Evolutionary conservation across 148 eudicot genomes (phyloP).

Genomic region (Cornus suecica): DNA sequence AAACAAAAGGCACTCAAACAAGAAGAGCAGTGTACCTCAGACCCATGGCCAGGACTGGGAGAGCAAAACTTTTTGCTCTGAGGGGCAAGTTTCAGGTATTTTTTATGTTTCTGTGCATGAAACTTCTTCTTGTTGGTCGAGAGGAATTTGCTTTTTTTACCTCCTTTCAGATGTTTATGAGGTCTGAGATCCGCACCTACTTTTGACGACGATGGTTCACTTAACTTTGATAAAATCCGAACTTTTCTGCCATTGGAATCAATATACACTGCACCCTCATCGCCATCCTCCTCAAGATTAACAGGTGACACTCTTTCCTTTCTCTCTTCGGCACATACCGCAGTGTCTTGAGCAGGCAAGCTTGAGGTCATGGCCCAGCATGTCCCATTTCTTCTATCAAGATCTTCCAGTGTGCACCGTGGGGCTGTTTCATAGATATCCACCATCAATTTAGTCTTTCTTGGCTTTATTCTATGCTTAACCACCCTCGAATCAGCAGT

Average conservation of each 20-base stretch:
- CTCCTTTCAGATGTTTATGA: slow-evolving; percentile 35
- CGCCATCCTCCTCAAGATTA: slow-evolving; percentile 24
- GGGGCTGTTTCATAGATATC: slow-evolving; percentile 71
- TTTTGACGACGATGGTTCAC: slow-evolving; percentile 30
- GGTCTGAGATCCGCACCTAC: slow-evolving; percentile 22
- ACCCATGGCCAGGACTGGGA: slow-evolving; percentile 17
- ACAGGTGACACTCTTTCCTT: slow-evolving; percentile 13
- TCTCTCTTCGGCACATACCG: slow-evolving; percentile 21
- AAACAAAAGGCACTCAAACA: no score
- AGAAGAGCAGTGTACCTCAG: slow-evolving; percentile 31
- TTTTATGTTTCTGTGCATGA: slow-evolving; percentile 34
- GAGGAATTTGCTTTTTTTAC: slow-evolving; percentile 35
- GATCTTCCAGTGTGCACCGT: slow-evolving; percentile 79
- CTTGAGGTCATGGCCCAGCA: slow-evolving; percentile 58
- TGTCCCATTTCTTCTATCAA: slow-evolving; percentile 85
- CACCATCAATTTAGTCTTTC: slow-evolving; percentile 69
- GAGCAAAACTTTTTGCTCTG: slow-evolving; percentile 32
- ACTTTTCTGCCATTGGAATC: slow-evolving; percentile 79
- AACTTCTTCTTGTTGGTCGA: slow-evolving; percentile 44
- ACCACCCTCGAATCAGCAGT: slow-evolving; percentile 39
- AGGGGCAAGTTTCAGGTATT: slow-evolving; percentile 33
- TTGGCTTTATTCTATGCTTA: slow-evolving; percentile 70
- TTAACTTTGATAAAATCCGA: slow-evolving; percentile 63
- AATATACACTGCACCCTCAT: slow-evolving; percentile 71
- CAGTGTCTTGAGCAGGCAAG: slow-evolving; percentile 28